Conservation (phyloP, 2,329 filamentous ascomycete genomes). For the Aspergillus eucalypticola region DNA sequence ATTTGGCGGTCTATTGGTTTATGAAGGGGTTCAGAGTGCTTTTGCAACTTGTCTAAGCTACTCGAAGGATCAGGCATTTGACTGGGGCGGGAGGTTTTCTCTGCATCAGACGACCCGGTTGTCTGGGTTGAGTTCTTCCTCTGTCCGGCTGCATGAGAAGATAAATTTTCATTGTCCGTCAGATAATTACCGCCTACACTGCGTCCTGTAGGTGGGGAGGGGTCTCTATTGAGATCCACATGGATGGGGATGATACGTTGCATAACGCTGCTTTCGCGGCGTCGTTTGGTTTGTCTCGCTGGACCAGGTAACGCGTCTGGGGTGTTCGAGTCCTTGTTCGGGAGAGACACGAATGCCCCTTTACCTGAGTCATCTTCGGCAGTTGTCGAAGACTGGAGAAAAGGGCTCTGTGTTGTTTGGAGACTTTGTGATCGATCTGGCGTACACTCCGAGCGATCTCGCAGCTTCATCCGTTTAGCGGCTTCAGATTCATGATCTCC, state of each 20-base stretch:
- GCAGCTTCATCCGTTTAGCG: slow-evolving; percentile 61
- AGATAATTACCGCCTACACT: slow-evolving; percentile 12
- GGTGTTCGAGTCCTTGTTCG: background rate
- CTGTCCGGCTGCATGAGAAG: slow-evolving; percentile 17
- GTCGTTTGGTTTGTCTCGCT: background rate
- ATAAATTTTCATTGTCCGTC: slow-evolving; percentile 26
- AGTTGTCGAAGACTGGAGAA: slow-evolving; percentile 9
- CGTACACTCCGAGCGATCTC: slow-evolving; percentile 41
- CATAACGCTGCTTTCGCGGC: background rate
- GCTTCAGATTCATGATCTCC: slow-evolving; percentile 63
- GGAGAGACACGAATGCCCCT: background rate
- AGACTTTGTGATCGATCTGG: slow-evolving; percentile 25
- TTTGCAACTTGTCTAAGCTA: background rate
- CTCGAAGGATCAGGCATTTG: background rate
- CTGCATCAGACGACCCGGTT: background rate
- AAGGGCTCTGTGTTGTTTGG: slow-evolving; percentile 22
- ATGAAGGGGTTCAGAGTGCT: background rate
- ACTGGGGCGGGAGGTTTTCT: background rate
- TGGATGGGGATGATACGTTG: slow-evolving; percentile 20
- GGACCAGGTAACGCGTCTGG: background rate
- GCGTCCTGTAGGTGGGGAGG: background rate
- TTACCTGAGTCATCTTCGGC: background rate
- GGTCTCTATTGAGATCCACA: slow-evolving; percentile 18
- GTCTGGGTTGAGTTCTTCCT: slow-evolving; percentile 1
- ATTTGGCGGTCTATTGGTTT: background rate